Base-by-base conservation (phyloP, 768 basidiomycete genomes). In the Phanerochaete sordida region DNA sequence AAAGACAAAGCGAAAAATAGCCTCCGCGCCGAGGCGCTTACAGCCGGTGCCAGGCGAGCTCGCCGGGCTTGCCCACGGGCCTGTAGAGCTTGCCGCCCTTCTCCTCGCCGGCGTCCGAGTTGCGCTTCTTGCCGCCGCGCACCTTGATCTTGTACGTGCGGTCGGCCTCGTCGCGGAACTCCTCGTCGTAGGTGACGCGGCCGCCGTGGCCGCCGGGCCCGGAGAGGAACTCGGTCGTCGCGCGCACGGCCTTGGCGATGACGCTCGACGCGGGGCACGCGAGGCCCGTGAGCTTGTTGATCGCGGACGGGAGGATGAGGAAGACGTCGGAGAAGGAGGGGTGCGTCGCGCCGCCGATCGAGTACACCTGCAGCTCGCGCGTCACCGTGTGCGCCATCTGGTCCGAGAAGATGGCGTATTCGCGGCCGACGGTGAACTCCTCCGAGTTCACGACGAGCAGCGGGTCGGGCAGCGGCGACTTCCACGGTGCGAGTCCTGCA, bases 371-470 rank as follows among this genome's bases (percentile, higher is more conserved):
- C 15, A 58, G 28, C 53, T 53, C 50, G 2, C 43, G 54, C 39
- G 61, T 62, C n/a, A 50, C 57, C 26, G 61, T 62, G 33, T 60
- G 62, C n/a, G 70, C 59, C 3, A 70, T 64, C 37, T 77, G 68
- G 28, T 69, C 60, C 11, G 71, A 59, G 39, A 79, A 64, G 28
- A 72, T 68, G 8, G 56, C 27, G 62, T 75, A 79, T 56, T 79
- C 71, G 2, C 60, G 59, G 63, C 75, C 75, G 8, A 69, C 64
- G 1, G 74, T 72, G 63, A 76, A 78, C 37, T 78, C 77, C 23
- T 76, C 73, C 2, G 75, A 76, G 61, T 77, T 77, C 67, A 80
- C 68, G 12, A 75, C 73, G n/a, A 79, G 70, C 11, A 76, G 63
- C 0, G 76, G 76, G 13, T 69, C 68, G 39, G 69, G 66, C 12